Conservation (phyloP, 83 land plant species). For the Larix sibirica region DNA sequence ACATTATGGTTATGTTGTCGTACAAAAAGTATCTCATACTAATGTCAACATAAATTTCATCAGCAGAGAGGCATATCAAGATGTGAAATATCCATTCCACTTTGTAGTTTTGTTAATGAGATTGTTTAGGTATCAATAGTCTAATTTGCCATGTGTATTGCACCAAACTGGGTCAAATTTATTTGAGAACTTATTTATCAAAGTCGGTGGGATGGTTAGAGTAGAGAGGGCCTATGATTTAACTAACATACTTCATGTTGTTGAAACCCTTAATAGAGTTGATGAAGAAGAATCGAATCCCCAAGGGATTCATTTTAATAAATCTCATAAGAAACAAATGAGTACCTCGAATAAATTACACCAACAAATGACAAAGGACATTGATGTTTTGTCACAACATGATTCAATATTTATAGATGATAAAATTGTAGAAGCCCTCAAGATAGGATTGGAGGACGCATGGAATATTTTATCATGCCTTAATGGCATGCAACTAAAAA, state of each 20-base stretch:
- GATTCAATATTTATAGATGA: not conserved
- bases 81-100: not conserved
- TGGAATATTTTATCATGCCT: not conserved
- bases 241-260: not conserved
- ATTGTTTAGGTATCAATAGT: not conserved
- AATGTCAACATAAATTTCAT: not conserved
- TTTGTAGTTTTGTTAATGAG: not conserved
- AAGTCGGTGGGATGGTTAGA: not conserved
- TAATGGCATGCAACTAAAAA: not conserved
- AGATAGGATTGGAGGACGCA: not conserved
- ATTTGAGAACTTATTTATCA: not conserved
- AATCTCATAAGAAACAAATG: not conserved
- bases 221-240: not conserved
- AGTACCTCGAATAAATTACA: not conserved
- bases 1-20: not conserved
- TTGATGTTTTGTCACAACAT: not conserved
- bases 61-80: not conserved
- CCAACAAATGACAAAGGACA: not conserved
- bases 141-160: not conserved
- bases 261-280: not conserved
- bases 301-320: not conserved
- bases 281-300: not conserved
- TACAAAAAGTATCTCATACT: not conserved
- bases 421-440: not conserved
- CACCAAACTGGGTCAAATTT: not conserved